Percentiles rank a stretch among this genome's conserved stretches.
These are phyloP conservation scores for Wickerhamomyces alni DNA, from an alignment of 805 yeast genomes.

Conservation along the genomic window DNA sequence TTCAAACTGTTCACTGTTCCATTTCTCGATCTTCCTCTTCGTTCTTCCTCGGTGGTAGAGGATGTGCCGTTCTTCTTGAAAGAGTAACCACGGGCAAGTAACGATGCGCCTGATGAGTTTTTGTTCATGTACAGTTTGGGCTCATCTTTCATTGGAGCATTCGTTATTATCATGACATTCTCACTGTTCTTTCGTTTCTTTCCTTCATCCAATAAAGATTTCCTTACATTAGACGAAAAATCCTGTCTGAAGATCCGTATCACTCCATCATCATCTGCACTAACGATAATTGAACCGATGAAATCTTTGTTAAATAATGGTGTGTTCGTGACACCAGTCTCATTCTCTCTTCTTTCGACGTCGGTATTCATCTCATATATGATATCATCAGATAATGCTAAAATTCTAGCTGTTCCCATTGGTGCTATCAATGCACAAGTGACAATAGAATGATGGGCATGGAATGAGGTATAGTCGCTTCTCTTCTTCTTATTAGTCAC, in stretches of 20 bases:
- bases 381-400: conserved; percentile 73
- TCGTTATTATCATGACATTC: neutral
- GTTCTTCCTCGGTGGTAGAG: neutral
- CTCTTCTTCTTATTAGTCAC: conserved; percentile 35
- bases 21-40: conserved; percentile 12
- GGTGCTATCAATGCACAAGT: conserved; percentile 82
- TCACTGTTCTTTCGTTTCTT: conserved; percentile 1
- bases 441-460: conserved; percentile 68
- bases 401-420: conserved; percentile 49
- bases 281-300: conserved; percentile 52
- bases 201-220: conserved; percentile 23
- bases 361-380: conserved; percentile 55
- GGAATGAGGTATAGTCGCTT: conserved; percentile 61
- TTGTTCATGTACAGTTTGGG: conserved; percentile 7
- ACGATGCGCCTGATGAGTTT: conserved; percentile 11
- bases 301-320: conserved; percentile 24
- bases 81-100: conserved; percentile 13
- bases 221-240: conserved; percentile 46
- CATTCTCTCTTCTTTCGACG: conserved; percentile 15
- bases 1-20: conserved; percentile 9
- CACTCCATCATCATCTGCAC: conserved; percentile 68
- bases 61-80: conserved; percentile 2
- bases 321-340: neutral
- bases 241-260: conserved; percentile 81
- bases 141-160: neutral